Conservation (phyloP, 1,139 yeast species). For the Sugiyamaella neomexicana region DNA sequence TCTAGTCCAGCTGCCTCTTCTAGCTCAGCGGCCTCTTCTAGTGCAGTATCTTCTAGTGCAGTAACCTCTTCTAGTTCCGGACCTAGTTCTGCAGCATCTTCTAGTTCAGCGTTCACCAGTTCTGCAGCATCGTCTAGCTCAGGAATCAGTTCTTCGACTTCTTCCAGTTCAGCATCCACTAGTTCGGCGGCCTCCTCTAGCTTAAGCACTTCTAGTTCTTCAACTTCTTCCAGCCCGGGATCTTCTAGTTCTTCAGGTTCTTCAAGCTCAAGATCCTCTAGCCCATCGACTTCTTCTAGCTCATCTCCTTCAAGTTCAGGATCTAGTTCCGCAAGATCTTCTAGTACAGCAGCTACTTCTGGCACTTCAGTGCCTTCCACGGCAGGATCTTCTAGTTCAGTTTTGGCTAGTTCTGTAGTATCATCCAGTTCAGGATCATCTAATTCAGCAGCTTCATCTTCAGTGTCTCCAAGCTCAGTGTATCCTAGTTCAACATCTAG, state of each 20-base stretch:
- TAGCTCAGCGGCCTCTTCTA: background rate
- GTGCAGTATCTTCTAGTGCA: background rate
- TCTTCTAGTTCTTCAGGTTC: constrained; percentile 2
- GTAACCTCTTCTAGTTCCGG: background rate
- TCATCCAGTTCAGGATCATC: too few species aligned
- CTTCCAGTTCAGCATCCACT: constrained; percentile 12
- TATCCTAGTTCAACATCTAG: too few species aligned
- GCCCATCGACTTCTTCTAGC: constrained; percentile 1
- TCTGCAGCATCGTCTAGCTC: constrained; percentile 10
- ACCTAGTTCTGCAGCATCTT: constrained; percentile 1
- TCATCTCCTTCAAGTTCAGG: background rate
- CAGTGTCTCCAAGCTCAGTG: too few species aligned
- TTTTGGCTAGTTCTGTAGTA: too few species aligned
- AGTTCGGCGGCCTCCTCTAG: constrained; percentile 16
- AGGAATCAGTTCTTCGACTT: background rate
- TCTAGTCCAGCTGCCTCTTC: background rate
- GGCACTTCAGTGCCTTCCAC: background rate
- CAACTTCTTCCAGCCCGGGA: background rate
- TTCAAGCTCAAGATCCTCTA: background rate
- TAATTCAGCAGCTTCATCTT: too few species aligned
- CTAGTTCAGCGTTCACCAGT: too few species aligned
- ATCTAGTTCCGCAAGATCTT: background rate
- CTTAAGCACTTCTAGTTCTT: constrained; percentile 4
- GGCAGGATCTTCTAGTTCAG: background rate
- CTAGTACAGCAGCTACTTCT: constrained; percentile 18